Evolutionary conservation across 163 green algal species (phyloP).

Genomic region (Picocystis sp.): DNA sequence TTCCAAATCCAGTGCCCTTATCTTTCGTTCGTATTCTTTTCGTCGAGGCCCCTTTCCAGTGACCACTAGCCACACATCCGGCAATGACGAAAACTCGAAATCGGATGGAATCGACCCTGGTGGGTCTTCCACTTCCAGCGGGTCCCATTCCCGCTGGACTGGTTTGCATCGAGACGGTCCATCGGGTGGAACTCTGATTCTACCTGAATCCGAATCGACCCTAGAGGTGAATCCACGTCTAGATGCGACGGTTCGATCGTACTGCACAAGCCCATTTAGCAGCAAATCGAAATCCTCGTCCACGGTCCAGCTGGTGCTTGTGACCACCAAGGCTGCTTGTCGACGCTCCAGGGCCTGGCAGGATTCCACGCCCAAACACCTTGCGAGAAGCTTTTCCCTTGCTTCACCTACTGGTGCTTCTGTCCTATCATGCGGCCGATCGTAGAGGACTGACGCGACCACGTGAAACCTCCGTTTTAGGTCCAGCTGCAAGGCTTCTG

Average conservation of each 20-base stretch:
- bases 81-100: conserved; percentile 11
- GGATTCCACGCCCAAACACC: background rate
- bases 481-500: conserved; percentile 46
- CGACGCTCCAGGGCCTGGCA: conserved; percentile 1
- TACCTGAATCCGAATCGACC: background rate
- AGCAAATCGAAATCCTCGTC: conserved; percentile 95
- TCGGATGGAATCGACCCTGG: too few species aligned
- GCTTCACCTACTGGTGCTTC: conserved; percentile 7
- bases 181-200: too few species aligned
- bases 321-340: conserved; percentile 50
- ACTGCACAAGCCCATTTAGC: conserved; percentile 50
- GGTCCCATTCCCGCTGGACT: background rate
- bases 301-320: conserved; percentile 87
- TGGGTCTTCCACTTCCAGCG: too few species aligned
- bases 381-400: conserved; percentile 1
- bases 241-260: conserved; percentile 33
- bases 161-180: background rate
- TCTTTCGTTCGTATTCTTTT: conserved; percentile 34
- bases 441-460: conserved; percentile 62
- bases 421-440: conserved; percentile 59
- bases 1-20: conserved; percentile 32
- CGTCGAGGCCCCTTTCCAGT: conserved; percentile 66
- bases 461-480: conserved; percentile 20
- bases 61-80: conserved; percentile 57
- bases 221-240: too few species aligned